phyloP scores from a whole-genome alignment of 768 basidiomycete genomes.

The Clavaria fumosa region DNA sequence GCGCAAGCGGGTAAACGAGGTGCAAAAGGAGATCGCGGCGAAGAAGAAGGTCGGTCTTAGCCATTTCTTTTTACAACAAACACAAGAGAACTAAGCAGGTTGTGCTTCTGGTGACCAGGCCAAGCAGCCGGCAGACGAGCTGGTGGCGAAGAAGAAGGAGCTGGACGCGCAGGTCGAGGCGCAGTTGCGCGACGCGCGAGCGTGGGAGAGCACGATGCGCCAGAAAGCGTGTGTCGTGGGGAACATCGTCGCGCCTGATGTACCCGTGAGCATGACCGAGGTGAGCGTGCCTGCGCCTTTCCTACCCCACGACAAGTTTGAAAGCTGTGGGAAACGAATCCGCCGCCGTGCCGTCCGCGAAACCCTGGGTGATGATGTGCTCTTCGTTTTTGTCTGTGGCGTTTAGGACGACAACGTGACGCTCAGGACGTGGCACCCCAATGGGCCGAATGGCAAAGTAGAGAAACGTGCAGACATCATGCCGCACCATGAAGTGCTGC shows the following conservation, averaged over 20 bases:
- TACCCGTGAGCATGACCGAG: conserved; percentile 79
- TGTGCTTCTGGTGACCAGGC: conserved; percentile 33
- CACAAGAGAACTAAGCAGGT: background rate
- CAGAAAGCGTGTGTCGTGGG: conserved; percentile 71
- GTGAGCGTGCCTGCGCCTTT: no score
- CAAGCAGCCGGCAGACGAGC: conserved; percentile 80
- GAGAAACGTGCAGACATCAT: conserved; percentile 64
- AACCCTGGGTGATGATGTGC: no score
- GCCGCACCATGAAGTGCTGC: conserved; percentile 95
- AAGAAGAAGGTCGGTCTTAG: conserved; percentile 91
- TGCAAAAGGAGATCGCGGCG: conserved; percentile 87
- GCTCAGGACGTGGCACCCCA: conserved; percentile 74
- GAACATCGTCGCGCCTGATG: conserved; percentile 81
- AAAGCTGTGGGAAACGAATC: no score
- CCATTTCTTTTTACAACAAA: no score
- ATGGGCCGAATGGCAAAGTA: conserved; percentile 55
- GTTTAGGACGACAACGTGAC: conserved; percentile 79
- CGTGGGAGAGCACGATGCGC: conserved; percentile 65
- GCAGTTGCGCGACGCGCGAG: conserved; percentile 61
- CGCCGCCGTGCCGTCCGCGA: no score
- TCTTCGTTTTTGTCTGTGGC: no score
- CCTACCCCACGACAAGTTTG: no score
- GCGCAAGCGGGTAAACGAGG: conserved; percentile 70
- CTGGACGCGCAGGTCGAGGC: conserved; percentile 69
- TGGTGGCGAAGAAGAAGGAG: conserved; percentile 71